Evolutionary conservation across 176 grass and related monocot species (phyloP).

Genomic region (Aegilops tauschii): DNA sequence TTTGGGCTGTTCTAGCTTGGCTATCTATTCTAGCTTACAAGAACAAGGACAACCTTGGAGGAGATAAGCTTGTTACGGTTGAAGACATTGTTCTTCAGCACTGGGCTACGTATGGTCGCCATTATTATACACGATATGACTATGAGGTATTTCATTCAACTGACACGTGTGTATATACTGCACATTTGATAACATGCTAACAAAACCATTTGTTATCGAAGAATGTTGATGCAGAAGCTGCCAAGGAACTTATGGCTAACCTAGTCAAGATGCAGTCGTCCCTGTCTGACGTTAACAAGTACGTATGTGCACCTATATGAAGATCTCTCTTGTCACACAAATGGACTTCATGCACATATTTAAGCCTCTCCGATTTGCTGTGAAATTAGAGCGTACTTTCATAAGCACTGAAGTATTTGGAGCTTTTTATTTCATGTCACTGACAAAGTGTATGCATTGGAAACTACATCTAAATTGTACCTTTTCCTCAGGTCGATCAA

Average conservation of each 20-base stretch:
- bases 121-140: conserved; percentile 98
- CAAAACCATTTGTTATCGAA: conserved; percentile 38
- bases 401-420: background rate
- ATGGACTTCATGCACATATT: background rate
- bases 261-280: conserved; percentile 75
- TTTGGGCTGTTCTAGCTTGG: conserved; percentile 99
- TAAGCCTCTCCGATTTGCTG: background rate
- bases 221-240: conserved; percentile 91
- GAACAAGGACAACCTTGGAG: conserved; percentile 88
- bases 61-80: conserved; percentile 75
- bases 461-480: background rate
- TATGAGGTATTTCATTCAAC: conserved; percentile 64
- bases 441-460: background rate
- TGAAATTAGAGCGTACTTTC: background rate
- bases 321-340: background rate
- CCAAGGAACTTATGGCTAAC: conserved; percentile 84
- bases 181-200: conserved; percentile 15
- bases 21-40: conserved; percentile 96
- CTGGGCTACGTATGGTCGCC: conserved; percentile 93
- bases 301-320: background rate
- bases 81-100: conserved; percentile 94
- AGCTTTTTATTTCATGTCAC: background rate
- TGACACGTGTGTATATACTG: background rate
- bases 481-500: conserved; percentile 73
- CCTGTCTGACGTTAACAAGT: conserved; percentile 93